Percentiles rank a stretch among this genome's conserved stretches.
phyloP scores from a whole-genome alignment of 1,284 basidiomycete genomes.

The Nidula niveotomentosa region DNA sequence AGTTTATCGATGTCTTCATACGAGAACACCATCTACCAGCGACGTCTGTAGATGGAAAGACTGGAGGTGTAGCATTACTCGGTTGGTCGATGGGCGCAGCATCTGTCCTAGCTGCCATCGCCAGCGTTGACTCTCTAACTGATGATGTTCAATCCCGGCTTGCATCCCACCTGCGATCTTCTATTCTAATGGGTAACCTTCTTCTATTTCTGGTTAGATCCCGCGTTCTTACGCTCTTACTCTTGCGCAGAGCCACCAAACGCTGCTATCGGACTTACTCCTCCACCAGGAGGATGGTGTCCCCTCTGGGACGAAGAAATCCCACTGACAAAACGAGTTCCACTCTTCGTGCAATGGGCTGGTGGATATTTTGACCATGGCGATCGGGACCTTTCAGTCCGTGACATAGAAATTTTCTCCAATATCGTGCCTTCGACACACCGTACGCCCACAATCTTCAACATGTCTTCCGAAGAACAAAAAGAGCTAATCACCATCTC shows the following conservation, averaged over 20 bases:
- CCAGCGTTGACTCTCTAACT: slow-evolving; percentile 15
- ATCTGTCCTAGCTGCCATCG: slow-evolving; percentile 17
- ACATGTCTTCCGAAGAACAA: background rate
- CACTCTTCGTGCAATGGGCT: background rate
- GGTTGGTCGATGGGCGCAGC: slow-evolving; percentile 28
- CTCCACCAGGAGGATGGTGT: background rate
- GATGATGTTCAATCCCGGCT: slow-evolving; percentile 12
- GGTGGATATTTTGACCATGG: background rate
- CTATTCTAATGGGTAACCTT: slow-evolving; percentile 15
- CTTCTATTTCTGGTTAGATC: slow-evolving; percentile 10
- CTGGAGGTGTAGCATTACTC: slow-evolving; percentile 24
- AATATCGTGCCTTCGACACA: background rate
- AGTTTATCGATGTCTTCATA: slow-evolving; percentile 25
- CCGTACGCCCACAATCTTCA: background rate
- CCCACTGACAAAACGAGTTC: background rate
- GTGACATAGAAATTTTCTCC: background rate
- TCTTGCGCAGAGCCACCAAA: background rate
- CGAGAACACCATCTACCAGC: slow-evolving; percentile 17
- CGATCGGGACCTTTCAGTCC: background rate
- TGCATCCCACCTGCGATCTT: slow-evolving; percentile 12
- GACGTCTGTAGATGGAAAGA: slow-evolving; percentile 14
- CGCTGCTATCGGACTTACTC: background rate
- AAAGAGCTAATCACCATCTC: background rate
- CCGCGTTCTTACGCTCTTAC: background rate
- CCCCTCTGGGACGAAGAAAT: background rate